A percentile compares a stretch with the other conserved stretches of the same genome.
phyloP scores from a whole-genome alignment of 768 basidiomycete species.

The Pholiota conissans region DNA sequence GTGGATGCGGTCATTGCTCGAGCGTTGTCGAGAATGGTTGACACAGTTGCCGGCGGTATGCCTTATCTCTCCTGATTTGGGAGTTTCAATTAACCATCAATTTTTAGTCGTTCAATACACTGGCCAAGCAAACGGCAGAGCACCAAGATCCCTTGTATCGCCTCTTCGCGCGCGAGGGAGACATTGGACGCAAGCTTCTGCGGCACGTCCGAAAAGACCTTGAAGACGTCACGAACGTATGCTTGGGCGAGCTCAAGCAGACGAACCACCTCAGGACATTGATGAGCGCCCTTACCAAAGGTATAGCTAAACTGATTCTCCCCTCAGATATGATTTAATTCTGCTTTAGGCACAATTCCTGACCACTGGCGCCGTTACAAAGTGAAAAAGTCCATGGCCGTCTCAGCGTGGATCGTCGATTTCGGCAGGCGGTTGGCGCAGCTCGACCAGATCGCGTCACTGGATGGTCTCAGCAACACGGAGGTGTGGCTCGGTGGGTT shows the following conservation, averaged over 20 bases:
- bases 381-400: conserved; percentile 77
- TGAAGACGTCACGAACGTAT: conserved; percentile 77
- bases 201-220: conserved; percentile 80
- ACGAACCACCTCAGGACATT: conserved; percentile 94
- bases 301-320: conserved; percentile 34
- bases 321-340: conserved; percentile 2
- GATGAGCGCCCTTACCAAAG: conserved; percentile 85
- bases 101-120: conserved; percentile 58
- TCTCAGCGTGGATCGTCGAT: conserved; percentile 85
- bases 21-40: conserved; percentile 86
- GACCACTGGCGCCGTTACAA: conserved; percentile 89
- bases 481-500: conserved; percentile 93
- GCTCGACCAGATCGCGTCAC: conserved; percentile 66
- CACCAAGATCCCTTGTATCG: conserved; percentile 85
- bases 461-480: conserved; percentile 64
- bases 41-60: conserved; percentile 71
- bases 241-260: conserved; percentile 86
- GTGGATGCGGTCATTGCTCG: conserved; percentile 89
- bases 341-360: conserved; percentile 76
- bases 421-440: conserved; percentile 81
- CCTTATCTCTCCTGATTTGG: conserved; percentile 5
- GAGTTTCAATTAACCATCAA: background rate
- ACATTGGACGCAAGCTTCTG: conserved; percentile 79
- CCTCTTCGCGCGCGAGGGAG: conserved; percentile 86
- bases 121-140: conserved; percentile 66